Conservation (phyloP, 177 flowering plant species). For the Tripterygium wilfordii region DNA sequence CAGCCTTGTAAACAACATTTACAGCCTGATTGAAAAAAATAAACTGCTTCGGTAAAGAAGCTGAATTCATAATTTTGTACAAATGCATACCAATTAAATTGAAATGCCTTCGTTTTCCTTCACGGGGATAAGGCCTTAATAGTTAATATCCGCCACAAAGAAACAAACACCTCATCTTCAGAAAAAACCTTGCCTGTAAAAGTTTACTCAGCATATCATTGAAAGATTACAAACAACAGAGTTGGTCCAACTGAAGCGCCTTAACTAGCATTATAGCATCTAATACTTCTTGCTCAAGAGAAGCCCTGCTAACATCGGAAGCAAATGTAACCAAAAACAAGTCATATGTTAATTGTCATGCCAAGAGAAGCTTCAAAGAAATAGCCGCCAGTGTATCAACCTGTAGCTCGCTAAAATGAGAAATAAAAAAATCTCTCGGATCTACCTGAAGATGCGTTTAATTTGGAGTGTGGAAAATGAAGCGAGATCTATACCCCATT, state of each 20-base stretch:
- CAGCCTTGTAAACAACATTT: no score
- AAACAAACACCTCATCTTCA: conserved; percentile 33
- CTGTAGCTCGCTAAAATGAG: no score
- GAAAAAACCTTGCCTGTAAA: no score
- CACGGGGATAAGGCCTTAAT: conserved; percentile 77
- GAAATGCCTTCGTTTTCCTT: conserved; percentile 88
- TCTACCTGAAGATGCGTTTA: conserved; percentile 65
- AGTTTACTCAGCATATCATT: background rate
- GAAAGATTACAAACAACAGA: background rate
- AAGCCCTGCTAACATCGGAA: conserved; percentile 43
- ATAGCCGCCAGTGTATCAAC: no score
- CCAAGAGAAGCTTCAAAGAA: no score
- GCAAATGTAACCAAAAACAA: background rate
- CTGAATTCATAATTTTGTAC: no score
- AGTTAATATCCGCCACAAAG: conserved; percentile 51
- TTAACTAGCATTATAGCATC: conserved; percentile 82
- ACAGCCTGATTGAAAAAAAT: no score
- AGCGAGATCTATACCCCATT: conserved; percentile 89
- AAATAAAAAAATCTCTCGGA: background rate
- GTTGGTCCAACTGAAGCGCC: conserved; percentile 25
- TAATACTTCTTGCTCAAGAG: conserved; percentile 55
- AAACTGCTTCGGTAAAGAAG: no score
- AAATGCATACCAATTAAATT: conserved; percentile 62
- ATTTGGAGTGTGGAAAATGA: conserved; percentile 65
- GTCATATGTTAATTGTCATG: background rate